Conservation (phyloP, 2,329 filamentous ascomycete genomes). For the Drechslerella stenobrocha region DNA sequence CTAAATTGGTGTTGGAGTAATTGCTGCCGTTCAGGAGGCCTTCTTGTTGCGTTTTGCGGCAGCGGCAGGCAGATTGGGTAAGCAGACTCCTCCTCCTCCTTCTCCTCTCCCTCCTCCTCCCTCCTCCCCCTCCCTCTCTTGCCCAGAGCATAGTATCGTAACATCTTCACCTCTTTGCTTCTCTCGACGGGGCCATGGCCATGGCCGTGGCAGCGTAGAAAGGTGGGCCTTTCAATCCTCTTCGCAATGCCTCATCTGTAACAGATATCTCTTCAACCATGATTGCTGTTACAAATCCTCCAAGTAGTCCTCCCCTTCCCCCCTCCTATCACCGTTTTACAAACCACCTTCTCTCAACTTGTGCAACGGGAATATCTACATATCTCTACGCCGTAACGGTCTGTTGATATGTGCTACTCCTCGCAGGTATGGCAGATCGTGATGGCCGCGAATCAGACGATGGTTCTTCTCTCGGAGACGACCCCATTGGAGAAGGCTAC, state of each 20-base stretch:
- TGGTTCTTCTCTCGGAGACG: slow-evolving; percentile 41
- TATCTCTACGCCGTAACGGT: neutral
- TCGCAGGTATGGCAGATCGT: slow-evolving; percentile 47
- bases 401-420: slow-evolving; percentile 5
- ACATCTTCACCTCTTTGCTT: no score
- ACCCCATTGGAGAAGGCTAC: slow-evolving; percentile 34
- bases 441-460: slow-evolving; percentile 46
- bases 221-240: no score
- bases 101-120: neutral
- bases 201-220: no score
- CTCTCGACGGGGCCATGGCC: no score
- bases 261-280: no score
- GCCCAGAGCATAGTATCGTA: no score
- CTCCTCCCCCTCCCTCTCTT: neutral
- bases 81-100: neutral
- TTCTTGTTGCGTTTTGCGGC: slow-evolving; percentile 5
- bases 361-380: neutral
- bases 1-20: slow-evolving; percentile 2
- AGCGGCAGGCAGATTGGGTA: slow-evolving; percentile 7
- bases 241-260: no score
- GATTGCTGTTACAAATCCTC: no score
- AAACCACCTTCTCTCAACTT: no score
- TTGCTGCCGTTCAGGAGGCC: neutral
- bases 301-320: no score
- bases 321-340: no score